Evolutionary conservation across 768 basidiomycete genomes (phyloP).

Genomic region (Trichaptum fuscoviolaceum): DNA sequence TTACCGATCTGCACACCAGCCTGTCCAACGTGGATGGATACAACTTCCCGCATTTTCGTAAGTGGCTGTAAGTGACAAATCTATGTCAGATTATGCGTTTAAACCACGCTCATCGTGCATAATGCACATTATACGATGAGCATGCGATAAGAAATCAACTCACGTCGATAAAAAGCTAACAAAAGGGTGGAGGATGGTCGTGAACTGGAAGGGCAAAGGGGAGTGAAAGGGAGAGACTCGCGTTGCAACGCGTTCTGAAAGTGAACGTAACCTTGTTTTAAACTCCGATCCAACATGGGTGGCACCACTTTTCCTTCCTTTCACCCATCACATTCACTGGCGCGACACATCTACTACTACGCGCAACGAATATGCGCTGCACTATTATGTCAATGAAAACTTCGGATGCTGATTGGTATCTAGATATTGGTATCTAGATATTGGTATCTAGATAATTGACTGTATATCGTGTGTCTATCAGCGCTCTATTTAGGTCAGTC

Average conservation of each 20-base stretch:
- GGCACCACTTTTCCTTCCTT: neutral
- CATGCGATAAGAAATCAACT: neutral
- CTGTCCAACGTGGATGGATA: conserved; percentile 98
- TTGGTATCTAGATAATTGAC: no score
- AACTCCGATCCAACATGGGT: neutral
- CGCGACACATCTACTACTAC: neutral
- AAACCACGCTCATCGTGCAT: neutral
- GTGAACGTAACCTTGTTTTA: neutral
- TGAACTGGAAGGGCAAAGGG: neutral
- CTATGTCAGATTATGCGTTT: neutral
- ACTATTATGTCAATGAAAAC: no score
- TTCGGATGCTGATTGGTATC: no score
- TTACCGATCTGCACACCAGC: conserved; percentile 98
- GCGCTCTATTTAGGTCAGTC: neutral
- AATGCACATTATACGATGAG: neutral
- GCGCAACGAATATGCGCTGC: no score
- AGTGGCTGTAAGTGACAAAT: conserved; percentile 7
- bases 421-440: no score
- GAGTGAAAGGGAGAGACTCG: neutral
- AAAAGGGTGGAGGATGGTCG: neutral
- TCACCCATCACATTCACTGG: neutral
- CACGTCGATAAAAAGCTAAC: neutral
- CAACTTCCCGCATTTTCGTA: conserved; percentile 85
- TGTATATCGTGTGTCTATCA: neutral
- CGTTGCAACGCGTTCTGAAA: neutral